Conservation (phyloP, 192 early-diverging fungal species). For the Podila epicladia region DNA sequence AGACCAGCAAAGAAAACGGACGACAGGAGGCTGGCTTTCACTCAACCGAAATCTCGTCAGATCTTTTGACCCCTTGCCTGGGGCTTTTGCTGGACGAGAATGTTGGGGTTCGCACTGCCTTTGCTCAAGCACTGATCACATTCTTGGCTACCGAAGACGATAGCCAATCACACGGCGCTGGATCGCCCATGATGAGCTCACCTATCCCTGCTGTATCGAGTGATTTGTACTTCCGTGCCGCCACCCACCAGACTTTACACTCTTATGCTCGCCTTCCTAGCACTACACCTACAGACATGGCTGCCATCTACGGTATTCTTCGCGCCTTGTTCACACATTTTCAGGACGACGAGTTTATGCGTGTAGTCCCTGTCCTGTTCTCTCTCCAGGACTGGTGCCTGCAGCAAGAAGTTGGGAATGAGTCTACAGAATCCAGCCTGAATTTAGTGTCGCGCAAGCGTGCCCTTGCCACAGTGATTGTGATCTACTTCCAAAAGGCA, state of each 20-base stretch:
- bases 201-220: constrained; percentile 38
- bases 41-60: constrained; percentile 45
- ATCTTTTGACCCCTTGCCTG: constrained; percentile 50
- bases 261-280: constrained; percentile 25
- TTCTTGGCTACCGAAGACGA: constrained; percentile 57
- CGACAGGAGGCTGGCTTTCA: constrained; percentile 39
- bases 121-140: constrained; percentile 48
- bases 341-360: constrained; percentile 49
- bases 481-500: constrained; percentile 45
- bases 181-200: constrained; percentile 20
- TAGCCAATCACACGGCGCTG: neutral
- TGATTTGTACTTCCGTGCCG: constrained; percentile 45
- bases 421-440: neutral
- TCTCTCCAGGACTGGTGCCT: constrained; percentile 45
- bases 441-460: constrained; percentile 23
- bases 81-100: constrained; percentile 49
- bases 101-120: constrained; percentile 47
- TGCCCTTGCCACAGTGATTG: constrained; percentile 32
- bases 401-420: neutral
- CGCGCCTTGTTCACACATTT: constrained; percentile 41
- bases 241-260: constrained; percentile 39
- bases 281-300: constrained; percentile 32
- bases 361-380: constrained; percentile 42
- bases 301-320: constrained; percentile 44
- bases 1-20: constrained; percentile 51